These are phyloP conservation scores for Dichotomopilus funicola DNA, from an alignment of 2,329 filamentous ascomycete genomes.

Conservation along the genomic window DNA sequence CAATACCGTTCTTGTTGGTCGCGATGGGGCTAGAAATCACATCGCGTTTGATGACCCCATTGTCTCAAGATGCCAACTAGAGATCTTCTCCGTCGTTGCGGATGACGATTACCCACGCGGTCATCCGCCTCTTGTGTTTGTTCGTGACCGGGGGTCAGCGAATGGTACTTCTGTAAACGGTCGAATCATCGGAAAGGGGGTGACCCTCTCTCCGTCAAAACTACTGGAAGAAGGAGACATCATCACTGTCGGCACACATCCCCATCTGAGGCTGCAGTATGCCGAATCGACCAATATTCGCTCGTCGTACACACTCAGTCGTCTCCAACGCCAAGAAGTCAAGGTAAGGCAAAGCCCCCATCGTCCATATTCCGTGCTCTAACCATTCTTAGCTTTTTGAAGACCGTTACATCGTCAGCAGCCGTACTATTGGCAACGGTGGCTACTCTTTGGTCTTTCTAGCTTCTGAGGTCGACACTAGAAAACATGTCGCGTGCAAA, in stretches of 20 bases:
- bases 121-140: slow-evolving; percentile 40
- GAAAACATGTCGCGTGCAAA: slow-evolving; percentile 63
- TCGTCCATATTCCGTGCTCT: slow-evolving; percentile 5
- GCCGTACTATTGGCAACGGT: slow-evolving; percentile 47
- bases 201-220: slow-evolving; percentile 35
- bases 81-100: slow-evolving; percentile 49
- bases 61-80: slow-evolving; percentile 49
- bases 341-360: slow-evolving; percentile 23
- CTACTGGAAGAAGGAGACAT: slow-evolving; percentile 46
- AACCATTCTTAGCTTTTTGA: slow-evolving; percentile 35
- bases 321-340: slow-evolving; percentile 30
- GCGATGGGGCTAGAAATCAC: slow-evolving; percentile 13
- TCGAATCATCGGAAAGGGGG: slow-evolving; percentile 35
- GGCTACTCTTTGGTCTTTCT: slow-evolving; percentile 48
- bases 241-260: slow-evolving; percentile 35
- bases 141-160: slow-evolving; percentile 48
- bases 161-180: slow-evolving; percentile 50
- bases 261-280: slow-evolving; percentile 30
- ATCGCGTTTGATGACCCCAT: slow-evolving; percentile 31
- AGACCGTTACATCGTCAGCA: slow-evolving; percentile 41
- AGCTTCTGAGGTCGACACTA: slow-evolving; percentile 44
- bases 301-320: slow-evolving; percentile 18
- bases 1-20: slow-evolving; percentile 15
- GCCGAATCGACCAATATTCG: slow-evolving; percentile 21
- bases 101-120: slow-evolving; percentile 30